Evolutionary conservation across 2,329 filamentous ascomycete genomes (phyloP), one percentile per base, ranked within the genome.

Genomic region (Phaeoacremonium minimum): DNA sequence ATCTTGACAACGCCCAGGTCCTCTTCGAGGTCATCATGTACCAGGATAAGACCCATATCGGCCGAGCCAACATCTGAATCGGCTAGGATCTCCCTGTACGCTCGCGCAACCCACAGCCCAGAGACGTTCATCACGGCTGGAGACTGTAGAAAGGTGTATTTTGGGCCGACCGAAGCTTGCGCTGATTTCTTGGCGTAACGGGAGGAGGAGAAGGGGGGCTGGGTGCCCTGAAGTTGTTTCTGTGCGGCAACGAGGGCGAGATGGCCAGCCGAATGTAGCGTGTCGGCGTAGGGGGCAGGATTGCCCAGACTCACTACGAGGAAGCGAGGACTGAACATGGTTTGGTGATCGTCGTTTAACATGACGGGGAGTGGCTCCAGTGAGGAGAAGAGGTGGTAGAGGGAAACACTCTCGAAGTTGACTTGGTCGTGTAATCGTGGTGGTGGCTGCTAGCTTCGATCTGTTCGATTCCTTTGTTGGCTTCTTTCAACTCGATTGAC

Each of bases 271-370:
- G 83, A 90, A 64, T 97, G 93, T 7, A 91, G 80, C 15, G 87
- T 94, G 45, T 83, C 73, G 46, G 77, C 75, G 60, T 91, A 90
- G 3, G 79, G 67, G 6, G 75, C 69, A 6, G 86, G 88, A 51
- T 97, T 97, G 48, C 93, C 93, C 44, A 98, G 75, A 44, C 87
- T 93, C 65, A 89, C 77, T 51, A 97, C 72, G 38, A 97, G 77
- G 49, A 95, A 78, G 28, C 73, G 75, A 31, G 65, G 56, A n/a
- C 49, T 46, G 16, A 48, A 48, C 44, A 48, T 46, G 15, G 22
- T n/a, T 26, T 26, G 22, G 22, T 9, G 22, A 26, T 26, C 22
- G n/a, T n/a, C n/a, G n/a, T n/a, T n/a, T n/a, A n/a, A n/a, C n/a
- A n/a, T n/a, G n/a, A n/a, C n/a, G n/a, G n/a, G n/a, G n/a, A n/a